phyloP scores from a whole-genome alignment of 345 rosid genomes.

The Syzygium aqueum region DNA sequence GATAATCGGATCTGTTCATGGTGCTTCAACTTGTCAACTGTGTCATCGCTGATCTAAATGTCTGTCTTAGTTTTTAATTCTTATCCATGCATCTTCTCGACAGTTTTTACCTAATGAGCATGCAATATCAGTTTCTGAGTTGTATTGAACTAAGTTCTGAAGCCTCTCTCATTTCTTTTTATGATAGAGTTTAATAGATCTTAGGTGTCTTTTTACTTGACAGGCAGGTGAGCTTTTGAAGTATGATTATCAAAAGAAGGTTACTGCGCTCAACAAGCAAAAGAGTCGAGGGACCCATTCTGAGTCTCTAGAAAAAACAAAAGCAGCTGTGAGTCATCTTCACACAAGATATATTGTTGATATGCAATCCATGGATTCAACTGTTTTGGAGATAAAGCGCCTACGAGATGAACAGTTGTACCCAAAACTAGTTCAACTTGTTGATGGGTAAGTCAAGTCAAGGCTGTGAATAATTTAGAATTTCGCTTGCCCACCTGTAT shows the following conservation, averaged over 20 bases:
- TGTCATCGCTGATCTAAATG: neutral
- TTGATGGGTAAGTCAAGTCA: constrained; percentile 59
- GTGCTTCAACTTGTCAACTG: neutral
- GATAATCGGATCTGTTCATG: neutral
- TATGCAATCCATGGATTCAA: constrained; percentile 99
- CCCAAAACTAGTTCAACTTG: constrained; percentile 75
- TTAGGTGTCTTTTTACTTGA: constrained; percentile 6
- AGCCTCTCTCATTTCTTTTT: neutral
- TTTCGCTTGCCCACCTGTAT: neutral
- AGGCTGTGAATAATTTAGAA: neutral
- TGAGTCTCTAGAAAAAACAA: constrained; percentile 77
- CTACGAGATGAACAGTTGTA: constrained; percentile 84
- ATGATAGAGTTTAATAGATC: neutral
- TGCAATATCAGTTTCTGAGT: neutral
- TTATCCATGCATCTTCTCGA: neutral
- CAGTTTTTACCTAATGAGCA: neutral
- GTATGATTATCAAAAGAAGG: constrained; percentile 80
- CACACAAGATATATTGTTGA: constrained; percentile 97
- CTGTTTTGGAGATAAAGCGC: constrained; percentile 86
- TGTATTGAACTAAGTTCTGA: neutral
- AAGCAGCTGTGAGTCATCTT: constrained; percentile 85
- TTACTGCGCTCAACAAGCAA: constrained; percentile 52
- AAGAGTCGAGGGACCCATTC: constrained; percentile 63
- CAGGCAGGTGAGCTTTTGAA: constrained; percentile 94
- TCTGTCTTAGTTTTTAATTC: neutral